Percentiles rank a stretch among this genome's conserved stretches.
These are phyloP conservation scores for Candolleomyces aberdarensis DNA, from an alignment of 768 basidiomycete genomes.

Conservation along the genomic window DNA sequence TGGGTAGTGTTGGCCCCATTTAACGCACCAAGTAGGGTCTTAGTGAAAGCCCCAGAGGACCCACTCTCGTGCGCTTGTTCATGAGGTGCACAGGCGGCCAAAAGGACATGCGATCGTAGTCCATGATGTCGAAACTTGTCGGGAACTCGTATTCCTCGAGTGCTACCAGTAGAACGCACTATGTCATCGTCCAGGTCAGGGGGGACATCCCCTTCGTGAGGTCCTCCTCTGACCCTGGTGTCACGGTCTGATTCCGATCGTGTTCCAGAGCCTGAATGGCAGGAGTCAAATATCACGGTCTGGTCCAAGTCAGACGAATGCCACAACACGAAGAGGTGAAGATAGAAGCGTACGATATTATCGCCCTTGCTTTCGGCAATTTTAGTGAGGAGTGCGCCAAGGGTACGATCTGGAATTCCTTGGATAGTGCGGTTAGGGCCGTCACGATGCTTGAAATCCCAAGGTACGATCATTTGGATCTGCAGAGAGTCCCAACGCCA, in stretches of 20 bases:
- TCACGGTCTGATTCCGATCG: background rate
- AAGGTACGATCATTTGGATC: slow-evolving; percentile 55
- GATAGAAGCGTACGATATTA: slow-evolving; percentile 13
- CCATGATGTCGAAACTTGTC: slow-evolving; percentile 1
- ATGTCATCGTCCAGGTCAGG: slow-evolving; percentile 4
- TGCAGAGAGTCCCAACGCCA: slow-evolving; percentile 40
- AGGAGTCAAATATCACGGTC: slow-evolving; percentile 19
- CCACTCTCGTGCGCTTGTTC: slow-evolving; percentile 10
- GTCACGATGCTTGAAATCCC: slow-evolving; percentile 46
- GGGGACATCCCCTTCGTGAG: background rate
- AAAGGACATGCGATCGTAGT: slow-evolving; percentile 10
- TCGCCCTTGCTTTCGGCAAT: slow-evolving; percentile 14
- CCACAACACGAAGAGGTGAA: background rate
- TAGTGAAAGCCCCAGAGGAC: slow-evolving; percentile 11
- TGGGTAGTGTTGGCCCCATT: background rate
- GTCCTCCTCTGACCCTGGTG: background rate
- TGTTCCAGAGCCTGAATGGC: slow-evolving; percentile 13
- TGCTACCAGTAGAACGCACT: background rate
- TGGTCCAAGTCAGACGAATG: background rate
- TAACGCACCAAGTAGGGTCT: slow-evolving; percentile 8
- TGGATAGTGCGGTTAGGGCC: slow-evolving; percentile 28
- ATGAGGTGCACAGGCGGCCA: slow-evolving; percentile 10
- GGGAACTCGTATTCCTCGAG: background rate
- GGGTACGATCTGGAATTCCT: slow-evolving; percentile 11
- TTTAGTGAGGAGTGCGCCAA: slow-evolving; percentile 9